Conservation (phyloP, 2,329 filamentous ascomycete genomes). For the Colletotrichum tanaceti region DNA sequence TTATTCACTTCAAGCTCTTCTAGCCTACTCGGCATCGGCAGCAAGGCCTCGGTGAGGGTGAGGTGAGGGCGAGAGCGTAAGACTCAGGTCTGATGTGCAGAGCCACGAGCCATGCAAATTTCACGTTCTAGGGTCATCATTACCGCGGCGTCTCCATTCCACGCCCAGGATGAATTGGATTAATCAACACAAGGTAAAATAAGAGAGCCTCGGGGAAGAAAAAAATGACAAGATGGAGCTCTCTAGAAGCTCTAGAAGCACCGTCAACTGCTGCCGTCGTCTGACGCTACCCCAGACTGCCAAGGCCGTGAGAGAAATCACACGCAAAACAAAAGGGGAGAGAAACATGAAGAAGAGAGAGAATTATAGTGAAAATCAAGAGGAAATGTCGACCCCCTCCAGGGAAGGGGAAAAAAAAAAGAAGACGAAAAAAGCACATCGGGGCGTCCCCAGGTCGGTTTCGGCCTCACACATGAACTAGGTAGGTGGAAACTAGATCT, state of each 20-base stretch:
- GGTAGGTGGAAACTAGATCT: conserved; percentile 17
- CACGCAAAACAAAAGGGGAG: neutral
- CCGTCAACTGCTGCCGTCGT: conserved; percentile 3
- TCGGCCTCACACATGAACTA: conserved; percentile 5
- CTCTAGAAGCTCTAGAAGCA: neutral
- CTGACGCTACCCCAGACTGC: neutral
- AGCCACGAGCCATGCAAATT: too few species aligned
- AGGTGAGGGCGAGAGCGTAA: too few species aligned
- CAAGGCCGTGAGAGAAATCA: neutral
- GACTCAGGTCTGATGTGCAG: neutral
- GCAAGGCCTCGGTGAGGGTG: neutral
- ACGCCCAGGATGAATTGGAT: conserved; percentile 15
- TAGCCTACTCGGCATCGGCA: neutral
- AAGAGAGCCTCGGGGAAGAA: too few species aligned
- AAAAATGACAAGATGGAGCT: neutral
- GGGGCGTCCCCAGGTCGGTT: neutral
- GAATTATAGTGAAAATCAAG: neutral
- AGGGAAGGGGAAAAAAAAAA: neutral
- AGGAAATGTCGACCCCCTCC: too few species aligned
- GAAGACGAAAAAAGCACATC: neutral
- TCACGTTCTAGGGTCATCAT: neutral
- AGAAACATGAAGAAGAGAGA: neutral
- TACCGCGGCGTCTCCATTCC: neutral
- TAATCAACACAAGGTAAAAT: conserved; percentile 5
- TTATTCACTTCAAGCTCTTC: neutral